Conservation (phyloP, 208 protist genomes). For the Leishmania gerbilli region DNA sequence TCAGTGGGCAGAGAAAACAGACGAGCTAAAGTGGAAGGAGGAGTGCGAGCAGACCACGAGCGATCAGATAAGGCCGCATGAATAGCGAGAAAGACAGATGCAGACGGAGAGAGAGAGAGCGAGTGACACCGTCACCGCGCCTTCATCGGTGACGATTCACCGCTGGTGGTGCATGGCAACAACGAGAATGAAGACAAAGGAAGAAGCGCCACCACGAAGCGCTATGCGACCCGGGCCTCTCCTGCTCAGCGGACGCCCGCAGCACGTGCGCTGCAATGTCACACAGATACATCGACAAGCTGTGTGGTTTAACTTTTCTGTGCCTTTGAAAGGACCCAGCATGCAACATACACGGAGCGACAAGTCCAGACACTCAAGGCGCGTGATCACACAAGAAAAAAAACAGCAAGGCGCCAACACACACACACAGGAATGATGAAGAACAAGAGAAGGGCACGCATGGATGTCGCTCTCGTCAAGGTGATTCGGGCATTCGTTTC, state of each 20-base stretch:
- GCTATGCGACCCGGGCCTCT: background rate
- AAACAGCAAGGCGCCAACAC: background rate
- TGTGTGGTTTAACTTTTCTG: background rate
- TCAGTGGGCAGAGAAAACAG: background rate
- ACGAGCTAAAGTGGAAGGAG: background rate
- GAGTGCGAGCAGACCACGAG: background rate
- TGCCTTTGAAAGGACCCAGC: background rate
- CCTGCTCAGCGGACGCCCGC: background rate
- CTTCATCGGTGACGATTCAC: background rate
- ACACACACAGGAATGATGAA: background rate
- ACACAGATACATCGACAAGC: background rate
- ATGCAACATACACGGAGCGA: background rate
- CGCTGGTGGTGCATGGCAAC: background rate
- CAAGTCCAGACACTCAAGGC: background rate
- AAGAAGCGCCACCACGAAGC: background rate
- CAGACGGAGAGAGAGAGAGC: background rate
- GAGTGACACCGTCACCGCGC: background rate
- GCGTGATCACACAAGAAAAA: background rate
- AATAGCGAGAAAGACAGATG: background rate
- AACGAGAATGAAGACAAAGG: conserved; percentile 1
- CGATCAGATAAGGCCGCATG: background rate
- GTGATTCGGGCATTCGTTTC: background rate
- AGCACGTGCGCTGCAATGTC: background rate
- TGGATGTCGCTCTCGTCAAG: background rate
- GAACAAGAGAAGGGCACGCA: background rate